Conservation (phyloP, 2,329 filamentous ascomycete species). For the Claviceps pazoutovae region DNA sequence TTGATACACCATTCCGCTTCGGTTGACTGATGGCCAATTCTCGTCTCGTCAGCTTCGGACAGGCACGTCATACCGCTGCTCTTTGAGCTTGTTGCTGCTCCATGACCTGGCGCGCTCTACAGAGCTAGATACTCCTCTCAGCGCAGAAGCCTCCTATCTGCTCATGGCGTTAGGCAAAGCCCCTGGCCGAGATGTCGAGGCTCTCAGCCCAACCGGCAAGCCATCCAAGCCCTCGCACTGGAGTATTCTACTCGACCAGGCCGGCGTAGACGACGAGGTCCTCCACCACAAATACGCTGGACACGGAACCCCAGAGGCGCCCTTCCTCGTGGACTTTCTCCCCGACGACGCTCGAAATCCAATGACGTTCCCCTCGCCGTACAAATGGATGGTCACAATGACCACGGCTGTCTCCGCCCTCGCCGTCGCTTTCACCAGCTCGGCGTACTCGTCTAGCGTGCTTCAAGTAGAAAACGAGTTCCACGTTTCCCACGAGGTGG, state of each 20-base stretch:
- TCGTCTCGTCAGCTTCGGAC: too few species aligned
- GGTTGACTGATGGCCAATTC: too few species aligned
- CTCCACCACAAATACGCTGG: constrained; percentile 43
- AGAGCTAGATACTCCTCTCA: background rate
- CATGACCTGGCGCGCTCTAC: too few species aligned
- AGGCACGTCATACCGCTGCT: too few species aligned
- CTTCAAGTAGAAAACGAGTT: constrained; percentile 41
- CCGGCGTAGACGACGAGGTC: constrained; percentile 42
- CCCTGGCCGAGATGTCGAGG: constrained; percentile 27
- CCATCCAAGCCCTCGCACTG: constrained; percentile 29
- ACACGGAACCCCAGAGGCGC: constrained; percentile 50
- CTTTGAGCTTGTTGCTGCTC: too few species aligned
- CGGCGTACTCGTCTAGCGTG: constrained; percentile 49
- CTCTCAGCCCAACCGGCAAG: constrained; percentile 16
- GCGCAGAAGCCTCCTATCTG: too few species aligned
- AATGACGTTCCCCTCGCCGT: constrained; percentile 37
- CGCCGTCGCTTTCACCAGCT: constrained; percentile 55
- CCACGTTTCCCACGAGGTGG: constrained; percentile 33
- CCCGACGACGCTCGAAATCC: constrained; percentile 54
- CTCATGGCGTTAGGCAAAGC: too few species aligned
- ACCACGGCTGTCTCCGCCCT: constrained; percentile 53
- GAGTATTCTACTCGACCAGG: constrained; percentile 41
- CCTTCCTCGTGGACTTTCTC: constrained; percentile 56
- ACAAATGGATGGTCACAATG: constrained; percentile 54
- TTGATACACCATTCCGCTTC: too few species aligned